Evolutionary conservation across 257 asterid species (phyloP), one percentile per base, ranked within the genome.

Genomic region (Lantana camara): DNA sequence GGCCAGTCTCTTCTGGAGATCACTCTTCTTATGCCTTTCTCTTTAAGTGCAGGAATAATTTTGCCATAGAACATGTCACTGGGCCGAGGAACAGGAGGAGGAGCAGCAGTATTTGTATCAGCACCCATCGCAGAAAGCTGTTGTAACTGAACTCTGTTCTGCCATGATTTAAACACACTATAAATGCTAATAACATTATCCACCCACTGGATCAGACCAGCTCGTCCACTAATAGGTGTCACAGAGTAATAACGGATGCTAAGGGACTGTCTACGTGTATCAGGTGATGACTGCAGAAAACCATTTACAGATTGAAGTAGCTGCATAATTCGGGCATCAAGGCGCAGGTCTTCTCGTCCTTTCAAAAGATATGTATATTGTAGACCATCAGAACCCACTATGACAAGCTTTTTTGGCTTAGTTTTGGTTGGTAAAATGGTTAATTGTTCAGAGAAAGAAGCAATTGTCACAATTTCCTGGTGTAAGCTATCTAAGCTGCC

Each of bases 1-100:
- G 99, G 99, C 99, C 99, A 94, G 67, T 94, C 99, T 79, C 95
- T 87, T 82, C 99, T 83, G 57, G 99, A 94, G 73, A 94, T 94
- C 41, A 94, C 97, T 76, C 92, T 83, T 76, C 95, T 79, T 63
- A 94, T 90, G 76, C 99, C 99, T 75, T 90, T 94, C 85, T 94
- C 99, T 66, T 94, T 94, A 70, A 94, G 96, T 54, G 99, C 99
- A 14, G 97, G 99, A 64, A 90, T 90, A 67, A 94, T 94, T 79
- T 94, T 94, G 12, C 99, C 96, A 76, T 94, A 94, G 64, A 87
- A 94, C 97, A 94, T 88, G 81, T 94, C 99, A 85, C 90, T 86
- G 69, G 99, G 99, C 68, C 97, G 84, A 65, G 99, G 96, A 42
- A 90, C 92, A 46, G 97, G 89, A 66, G 95, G 89, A 71, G 85